Base-by-base conservation (phyloP, 345 rosid genomes). In the sweet orange (Citrus sinensis) region DNA sequence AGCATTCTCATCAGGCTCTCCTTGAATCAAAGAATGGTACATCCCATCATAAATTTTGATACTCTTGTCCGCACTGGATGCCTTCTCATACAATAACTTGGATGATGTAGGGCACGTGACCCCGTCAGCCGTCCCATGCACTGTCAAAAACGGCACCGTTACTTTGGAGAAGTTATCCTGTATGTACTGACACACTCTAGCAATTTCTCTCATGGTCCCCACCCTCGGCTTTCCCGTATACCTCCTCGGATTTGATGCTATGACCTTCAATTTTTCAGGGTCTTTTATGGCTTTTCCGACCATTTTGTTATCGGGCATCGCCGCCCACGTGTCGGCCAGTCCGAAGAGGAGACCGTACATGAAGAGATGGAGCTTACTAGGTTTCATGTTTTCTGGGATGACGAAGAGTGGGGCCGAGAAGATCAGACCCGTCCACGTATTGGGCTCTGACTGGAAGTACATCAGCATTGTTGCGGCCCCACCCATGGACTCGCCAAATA, bases 401-500 rank as follows among this genome's bases (percentile, higher is more conserved):
- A 93, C 97, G 65, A 96, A 96, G 24, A 96, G 94, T 10, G 98
- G 99, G 39, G 99, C 99, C 9, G 99, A 92, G 89, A 93, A 96
- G 7, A 96, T 93, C 82, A 96, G 75, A 77, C 99, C 98, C 0
- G 97, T 93, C 99, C 98, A 93, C 19, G 83, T 84, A 67, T 81
- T 63, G 24, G 98, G 89, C 11, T 92, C 91, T 0, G 98, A 93
- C 30, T 92, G 98, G 84, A 96, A 92, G 77, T 96, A 94, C 98
- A 93, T 96, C 39, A 93, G 84, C 92, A 96, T 89, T 0, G 99
- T 93, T 2, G 86, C 85, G 8, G 88, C 86, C 9, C 98, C 98
- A 24, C 98, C 99, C 99, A 93, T 92, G 6, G 99, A 96, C 76
- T 96, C 99, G 24, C 99, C 99, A 25, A 96, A 91, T 37, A 96